Evolutionary conservation across 2,329 filamentous ascomycete species (phyloP).

Genomic region (Microcera coccophila): DNA sequence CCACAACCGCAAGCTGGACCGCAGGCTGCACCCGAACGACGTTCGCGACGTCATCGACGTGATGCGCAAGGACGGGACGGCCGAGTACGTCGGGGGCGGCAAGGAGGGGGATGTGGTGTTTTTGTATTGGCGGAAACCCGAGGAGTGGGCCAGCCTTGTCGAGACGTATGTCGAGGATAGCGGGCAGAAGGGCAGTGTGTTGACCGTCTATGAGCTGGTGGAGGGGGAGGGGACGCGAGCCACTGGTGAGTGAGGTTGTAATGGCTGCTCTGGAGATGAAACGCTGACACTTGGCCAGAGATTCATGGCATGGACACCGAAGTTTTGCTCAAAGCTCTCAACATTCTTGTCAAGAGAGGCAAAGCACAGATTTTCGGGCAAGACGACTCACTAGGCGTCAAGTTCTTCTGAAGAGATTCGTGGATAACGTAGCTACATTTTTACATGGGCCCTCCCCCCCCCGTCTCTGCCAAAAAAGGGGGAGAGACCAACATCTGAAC

Average conservation of each 20-base stretch:
- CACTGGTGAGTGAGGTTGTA: conserved; percentile 51
- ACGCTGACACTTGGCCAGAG: conserved; percentile 46
- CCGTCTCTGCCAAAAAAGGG: background rate
- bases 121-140: conserved; percentile 80
- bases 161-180: conserved; percentile 82
- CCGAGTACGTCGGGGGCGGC: conserved; percentile 57
- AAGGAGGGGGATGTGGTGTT: conserved; percentile 52
- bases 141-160: conserved; percentile 83
- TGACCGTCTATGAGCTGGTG: conserved; percentile 88
- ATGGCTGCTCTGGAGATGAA: background rate
- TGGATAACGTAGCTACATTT: conserved; percentile 17
- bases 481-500: conserved; percentile 2
- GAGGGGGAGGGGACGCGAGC: conserved; percentile 77
- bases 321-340: conserved; percentile 72
- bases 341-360: conserved; percentile 79
- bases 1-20: conserved; percentile 51
- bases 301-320: conserved; percentile 86
- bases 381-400: conserved; percentile 85
- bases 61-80: conserved; percentile 56
- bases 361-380: conserved; percentile 91
- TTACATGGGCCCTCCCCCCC: background rate
- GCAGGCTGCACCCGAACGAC: conserved; percentile 48
- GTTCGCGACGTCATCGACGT: conserved; percentile 56
- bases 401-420: conserved; percentile 72
- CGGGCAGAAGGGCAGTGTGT: conserved; percentile 79